phyloP scores from a whole-genome alignment of 441 rosid genomes.

The Sinapis alba region DNA sequence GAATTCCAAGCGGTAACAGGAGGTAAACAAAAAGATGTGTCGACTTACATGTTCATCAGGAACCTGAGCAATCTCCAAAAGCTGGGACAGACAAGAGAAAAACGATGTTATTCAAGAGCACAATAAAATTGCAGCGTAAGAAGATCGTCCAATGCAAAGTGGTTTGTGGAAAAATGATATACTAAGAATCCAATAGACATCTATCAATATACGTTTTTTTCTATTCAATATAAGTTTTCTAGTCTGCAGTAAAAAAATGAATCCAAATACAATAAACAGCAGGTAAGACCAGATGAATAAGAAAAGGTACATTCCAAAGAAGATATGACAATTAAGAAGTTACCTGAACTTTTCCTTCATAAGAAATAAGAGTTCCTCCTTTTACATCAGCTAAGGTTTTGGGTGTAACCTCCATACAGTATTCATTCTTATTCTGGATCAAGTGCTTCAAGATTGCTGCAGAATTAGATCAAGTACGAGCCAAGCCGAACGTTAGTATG shows the following conservation, averaged over 20 bases:
- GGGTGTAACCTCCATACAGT: conserved; percentile 78
- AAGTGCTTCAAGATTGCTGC: conserved; percentile 71
- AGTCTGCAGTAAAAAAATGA: neutral
- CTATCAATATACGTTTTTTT: neutral
- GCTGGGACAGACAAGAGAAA: conserved; percentile 49
- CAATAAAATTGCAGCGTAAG: conserved; percentile 1
- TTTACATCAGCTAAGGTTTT: conserved; percentile 97
- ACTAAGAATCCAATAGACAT: neutral
- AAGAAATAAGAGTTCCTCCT: conserved; percentile 97
- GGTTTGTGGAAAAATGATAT: neutral
- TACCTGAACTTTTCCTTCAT: conserved; percentile 96
- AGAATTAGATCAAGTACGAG: conserved; percentile 43
- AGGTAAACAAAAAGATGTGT: conserved; percentile 9
- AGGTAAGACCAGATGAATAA: neutral
- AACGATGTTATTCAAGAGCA: conserved; percentile 16
- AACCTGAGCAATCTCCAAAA: conserved; percentile 94
- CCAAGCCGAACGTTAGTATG: neutral
- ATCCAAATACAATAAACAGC: neutral
- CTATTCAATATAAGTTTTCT: neutral
- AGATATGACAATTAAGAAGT: neutral
- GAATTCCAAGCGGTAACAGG: conserved; percentile 8
- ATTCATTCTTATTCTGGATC: conserved; percentile 67
- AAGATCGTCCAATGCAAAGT: conserved; percentile 8
- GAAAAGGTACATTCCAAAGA: neutral
- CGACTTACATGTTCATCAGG: conserved; percentile 87